Percentiles rank a stretch among this genome's conserved stretches.
phyloP scores from a whole-genome alignment of 176 grass and related monocot species.

The Chloris gayana region DNA sequence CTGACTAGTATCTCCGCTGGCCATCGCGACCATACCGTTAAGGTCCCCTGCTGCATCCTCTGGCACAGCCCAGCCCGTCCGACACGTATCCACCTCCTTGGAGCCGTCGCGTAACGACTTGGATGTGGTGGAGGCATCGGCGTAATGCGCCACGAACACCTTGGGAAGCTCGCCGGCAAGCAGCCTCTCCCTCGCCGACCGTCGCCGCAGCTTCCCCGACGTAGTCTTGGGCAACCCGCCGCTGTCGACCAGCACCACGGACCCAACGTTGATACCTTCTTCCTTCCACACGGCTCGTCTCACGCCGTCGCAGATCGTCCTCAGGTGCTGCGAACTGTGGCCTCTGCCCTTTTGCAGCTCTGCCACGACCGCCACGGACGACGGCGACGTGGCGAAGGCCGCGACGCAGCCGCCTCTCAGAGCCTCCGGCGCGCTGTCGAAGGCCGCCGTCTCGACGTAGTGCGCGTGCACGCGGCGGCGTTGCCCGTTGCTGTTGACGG shows the following conservation, averaged over 20 bases:
- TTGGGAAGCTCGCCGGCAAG: slow-evolving; percentile 33
- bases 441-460: slow-evolving; percentile 45
- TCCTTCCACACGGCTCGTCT: slow-evolving; percentile 43
- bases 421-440: background rate
- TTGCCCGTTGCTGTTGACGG: background rate
- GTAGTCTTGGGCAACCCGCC: slow-evolving; percentile 54
- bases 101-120: background rate
- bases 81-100: background rate
- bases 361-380: slow-evolving; percentile 39
- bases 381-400: slow-evolving; percentile 6
- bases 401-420: slow-evolving; percentile 48
- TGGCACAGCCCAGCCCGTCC: background rate
- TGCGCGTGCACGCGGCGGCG: slow-evolving; percentile 35
- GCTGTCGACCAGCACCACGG: slow-evolving; percentile 44
- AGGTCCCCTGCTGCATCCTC: background rate
- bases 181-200: slow-evolving; percentile 38
- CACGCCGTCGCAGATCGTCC: slow-evolving; percentile 41
- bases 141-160: slow-evolving; percentile 33
- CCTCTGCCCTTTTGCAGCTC: slow-evolving; percentile 39
- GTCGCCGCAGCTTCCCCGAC: slow-evolving; percentile 52
- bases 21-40: background rate
- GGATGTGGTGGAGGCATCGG: background rate
- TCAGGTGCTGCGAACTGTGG: background rate
- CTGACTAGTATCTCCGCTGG: background rate
- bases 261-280: slow-evolving; percentile 19